Evolutionary conservation across 345 rosid species (phyloP), one percentile per base, ranked within the genome.

Genomic region (Aquilaria sinensis): DNA sequence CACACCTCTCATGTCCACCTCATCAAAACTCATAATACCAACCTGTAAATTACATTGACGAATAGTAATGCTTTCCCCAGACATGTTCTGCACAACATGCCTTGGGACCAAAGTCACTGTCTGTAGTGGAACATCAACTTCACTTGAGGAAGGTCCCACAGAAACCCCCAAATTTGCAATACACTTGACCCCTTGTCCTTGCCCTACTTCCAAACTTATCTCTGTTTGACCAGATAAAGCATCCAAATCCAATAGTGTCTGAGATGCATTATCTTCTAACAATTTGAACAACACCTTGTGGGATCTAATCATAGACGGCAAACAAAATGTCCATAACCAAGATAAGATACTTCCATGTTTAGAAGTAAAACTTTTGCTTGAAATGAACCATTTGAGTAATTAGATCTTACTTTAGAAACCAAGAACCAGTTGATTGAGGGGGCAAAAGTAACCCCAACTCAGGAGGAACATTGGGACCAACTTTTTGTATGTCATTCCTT

Each of bases 21-120:
- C 31, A n/a, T 6, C 10, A 10, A 30, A 49, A 49, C 64, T 30
- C 55, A 43, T 69, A 68, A 37, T 65, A 70, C 76, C 47, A 62
- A 92, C 98, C 97, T 89, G 83, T 78, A 83, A 76, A 75, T 78
- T 69, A 74, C 81, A 85, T 67, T 92, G 98, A 59, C 90, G 94
- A 66, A 85, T 81, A 56, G 72, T 73, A 64, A 92, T 71, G 51
- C 58, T 79, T 76, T 85, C 84, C 56, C 75, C 85, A 34, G 98
- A 81, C 68, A 81, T 83, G 65, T 92, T 92, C 58, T 73, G 75
- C 53, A 92, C 72, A 67, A 89, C 80, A 75, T 85, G 85, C 47
- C 98, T 82, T 5, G 97, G 89, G 67, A 77, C 88, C 73, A 92
- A 66, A 64, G 90, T 80, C 65, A 82, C 80, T 59, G 60, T 77